These are phyloP conservation scores for Begonia fuchsioides DNA, from an alignment of 306 rosid genomes.

Conservation along the genomic window DNA sequence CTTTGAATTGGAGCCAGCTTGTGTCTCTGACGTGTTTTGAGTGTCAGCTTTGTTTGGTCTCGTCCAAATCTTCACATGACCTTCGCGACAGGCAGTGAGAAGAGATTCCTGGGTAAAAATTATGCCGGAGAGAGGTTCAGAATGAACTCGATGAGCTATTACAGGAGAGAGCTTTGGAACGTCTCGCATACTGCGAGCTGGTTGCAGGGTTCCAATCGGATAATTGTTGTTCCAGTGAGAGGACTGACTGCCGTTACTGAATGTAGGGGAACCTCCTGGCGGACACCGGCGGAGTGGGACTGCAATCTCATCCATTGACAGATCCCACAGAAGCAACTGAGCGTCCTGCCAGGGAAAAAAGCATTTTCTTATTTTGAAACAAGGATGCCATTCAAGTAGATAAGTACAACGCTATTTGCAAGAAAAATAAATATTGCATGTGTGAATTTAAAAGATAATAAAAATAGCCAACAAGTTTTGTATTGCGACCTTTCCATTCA, in stretches of 20 bases:
- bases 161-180: conserved; percentile 78
- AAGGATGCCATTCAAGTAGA: too few relatives aligned
- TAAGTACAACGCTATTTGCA: too few relatives aligned
- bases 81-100: conserved; percentile 89
- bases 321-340: conserved; percentile 88
- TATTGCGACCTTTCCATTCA: too few relatives aligned
- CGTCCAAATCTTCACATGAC: conserved; percentile 79
- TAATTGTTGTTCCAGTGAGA: conserved; percentile 73
- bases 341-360: conserved; percentile 51
- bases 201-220: conserved; percentile 71
- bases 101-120: conserved; percentile 75
- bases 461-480: too few relatives aligned
- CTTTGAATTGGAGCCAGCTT: too few relatives aligned
- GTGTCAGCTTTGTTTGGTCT: conserved; percentile 12
- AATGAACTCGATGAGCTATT: conserved; percentile 81
- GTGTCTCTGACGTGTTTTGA: too few relatives aligned
- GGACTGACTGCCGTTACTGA: conserved; percentile 85
- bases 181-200: conserved; percentile 83
- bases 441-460: too few relatives aligned
- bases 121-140: conserved; percentile 84
- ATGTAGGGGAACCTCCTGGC: conserved; percentile 90
- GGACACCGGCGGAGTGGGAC: conserved; percentile 76
- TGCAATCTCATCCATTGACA: conserved; percentile 78
- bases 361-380: too few relatives aligned
- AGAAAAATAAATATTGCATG: too few relatives aligned